These are phyloP conservation scores for Aspergillus conjunctus DNA, from an alignment of 495 filamentous ascomycete species.

Conservation along the genomic window DNA sequence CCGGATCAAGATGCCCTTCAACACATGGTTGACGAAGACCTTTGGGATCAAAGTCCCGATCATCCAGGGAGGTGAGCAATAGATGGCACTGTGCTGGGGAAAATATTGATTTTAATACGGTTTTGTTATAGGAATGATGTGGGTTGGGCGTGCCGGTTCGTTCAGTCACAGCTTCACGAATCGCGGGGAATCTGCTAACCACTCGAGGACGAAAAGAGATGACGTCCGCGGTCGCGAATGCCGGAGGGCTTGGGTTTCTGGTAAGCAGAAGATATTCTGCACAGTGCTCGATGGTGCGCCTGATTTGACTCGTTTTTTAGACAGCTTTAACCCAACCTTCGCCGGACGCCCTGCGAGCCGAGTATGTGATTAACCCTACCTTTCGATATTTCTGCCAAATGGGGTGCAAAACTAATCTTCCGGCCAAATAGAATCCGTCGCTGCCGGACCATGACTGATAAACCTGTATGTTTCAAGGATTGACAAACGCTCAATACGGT, in stretches of 20 bases:
- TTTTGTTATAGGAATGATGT: constrained; percentile 9
- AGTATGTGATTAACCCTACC: neutral
- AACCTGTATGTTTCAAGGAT: constrained; percentile 6
- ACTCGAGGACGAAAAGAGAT: neutral
- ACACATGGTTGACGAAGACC: constrained; percentile 15
- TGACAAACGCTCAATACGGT: neutral
- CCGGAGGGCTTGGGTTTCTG: constrained; percentile 14
- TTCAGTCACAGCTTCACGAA: neutral
- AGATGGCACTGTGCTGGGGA: neutral
- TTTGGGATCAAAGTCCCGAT: constrained; percentile 14
- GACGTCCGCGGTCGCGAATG: constrained; percentile 13
- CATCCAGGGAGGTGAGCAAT: constrained; percentile 12
- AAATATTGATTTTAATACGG: neutral
- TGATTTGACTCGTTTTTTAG: neutral
- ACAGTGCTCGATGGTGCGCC: neutral
- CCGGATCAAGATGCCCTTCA: constrained; percentile 10
- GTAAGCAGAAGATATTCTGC: constrained; percentile 1
- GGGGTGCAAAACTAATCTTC: neutral
- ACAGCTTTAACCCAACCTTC: constrained; percentile 11
- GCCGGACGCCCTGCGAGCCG: neutral
- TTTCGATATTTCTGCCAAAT: neutral
- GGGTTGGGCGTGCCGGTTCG: constrained; percentile 12
- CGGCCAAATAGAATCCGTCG: constrained; percentile 7
- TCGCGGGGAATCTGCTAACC: neutral
- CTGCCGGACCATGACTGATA: constrained; percentile 14